A percentile compares a stretch with the other conserved stretches of the same genome.
These are phyloP conservation scores for Apostasia ramifera DNA, from an alignment of 106 monocot species.

Conservation along the genomic window DNA sequence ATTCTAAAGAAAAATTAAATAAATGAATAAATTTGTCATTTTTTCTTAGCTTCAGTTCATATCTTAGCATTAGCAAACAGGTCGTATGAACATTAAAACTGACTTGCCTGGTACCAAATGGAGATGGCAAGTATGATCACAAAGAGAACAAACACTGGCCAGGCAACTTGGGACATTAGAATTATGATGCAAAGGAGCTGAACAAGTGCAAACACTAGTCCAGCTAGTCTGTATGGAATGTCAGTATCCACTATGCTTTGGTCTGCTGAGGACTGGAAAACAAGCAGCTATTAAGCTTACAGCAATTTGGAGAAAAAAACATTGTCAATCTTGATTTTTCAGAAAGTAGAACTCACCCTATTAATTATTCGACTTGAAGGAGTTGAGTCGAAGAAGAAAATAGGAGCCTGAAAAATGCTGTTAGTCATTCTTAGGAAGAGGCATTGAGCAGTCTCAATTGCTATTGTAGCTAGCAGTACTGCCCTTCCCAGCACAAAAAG, in stretches of 20 bases:
- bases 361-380: conserved; percentile 79
- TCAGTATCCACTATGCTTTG: conserved; percentile 82
- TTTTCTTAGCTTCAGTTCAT: no score
- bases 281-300: not conserved
- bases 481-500: conserved; percentile 71
- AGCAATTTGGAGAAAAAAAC: not conserved
- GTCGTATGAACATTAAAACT: not conserved
- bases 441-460: conserved; percentile 64
- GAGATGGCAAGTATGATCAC: conserved; percentile 48
- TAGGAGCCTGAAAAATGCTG: conserved; percentile 59
- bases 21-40: no score
- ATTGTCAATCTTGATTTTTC: not conserved
- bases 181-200: conserved; percentile 75
- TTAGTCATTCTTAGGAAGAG: conserved; percentile 60
- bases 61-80: no score
- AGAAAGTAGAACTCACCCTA: conserved; percentile 41
- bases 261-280: conserved; percentile 66
- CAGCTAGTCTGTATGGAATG: conserved; percentile 82
- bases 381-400: conserved; percentile 67
- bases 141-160: conserved; percentile 68
- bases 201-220: conserved; percentile 76
- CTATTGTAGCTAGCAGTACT: conserved; percentile 55
- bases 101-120: conserved; percentile 67
- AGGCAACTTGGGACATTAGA: conserved; percentile 74
- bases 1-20: no score